Evolutionary conservation across 2,329 filamentous ascomycete genomes (phyloP).

Genomic region (Calcarisporium arbuscula): DNA sequence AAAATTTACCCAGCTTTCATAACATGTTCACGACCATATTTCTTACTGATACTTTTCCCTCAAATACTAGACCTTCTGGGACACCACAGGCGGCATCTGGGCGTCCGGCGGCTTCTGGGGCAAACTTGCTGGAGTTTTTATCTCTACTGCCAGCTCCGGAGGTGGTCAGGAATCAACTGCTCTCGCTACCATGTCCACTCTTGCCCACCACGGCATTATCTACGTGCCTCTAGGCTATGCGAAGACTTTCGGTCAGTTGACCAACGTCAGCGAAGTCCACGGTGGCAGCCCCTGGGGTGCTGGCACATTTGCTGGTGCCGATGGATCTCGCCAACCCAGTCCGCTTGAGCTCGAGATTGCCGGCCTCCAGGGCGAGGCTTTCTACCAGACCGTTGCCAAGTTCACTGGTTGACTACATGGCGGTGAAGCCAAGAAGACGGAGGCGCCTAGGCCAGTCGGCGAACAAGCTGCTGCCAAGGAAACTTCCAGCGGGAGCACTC

Average conservation of each 20-base stretch:
- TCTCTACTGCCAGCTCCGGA: slow-evolving; percentile 76
- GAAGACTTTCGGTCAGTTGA: slow-evolving; percentile 63
- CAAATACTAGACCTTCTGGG: slow-evolving; percentile 61
- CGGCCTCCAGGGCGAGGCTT: slow-evolving; percentile 73
- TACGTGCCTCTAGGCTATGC: slow-evolving; percentile 95
- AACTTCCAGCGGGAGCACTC: slow-evolving; percentile 10
- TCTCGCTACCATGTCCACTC: slow-evolving; percentile 73
- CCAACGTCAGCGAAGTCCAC: slow-evolving; percentile 71
- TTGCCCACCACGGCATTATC: slow-evolving; percentile 90
- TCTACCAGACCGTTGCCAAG: slow-evolving; percentile 73
- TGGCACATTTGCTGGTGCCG: slow-evolving; percentile 73
- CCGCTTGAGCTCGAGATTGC: slow-evolving; percentile 73
- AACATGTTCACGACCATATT: not conserved
- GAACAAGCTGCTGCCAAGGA: slow-evolving; percentile 13
- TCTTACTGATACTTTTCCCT: not conserved
- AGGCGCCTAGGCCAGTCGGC: slow-evolving; percentile 19
- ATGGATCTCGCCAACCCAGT: slow-evolving; percentile 79
- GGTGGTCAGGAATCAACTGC: slow-evolving; percentile 92
- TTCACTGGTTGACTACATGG: slow-evolving; percentile 73
- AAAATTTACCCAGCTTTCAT: not conserved
- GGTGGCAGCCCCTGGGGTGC: slow-evolving; percentile 91
- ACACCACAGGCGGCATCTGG: slow-evolving; percentile 85
- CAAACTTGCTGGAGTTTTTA: slow-evolving; percentile 87
- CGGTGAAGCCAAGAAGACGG: slow-evolving; percentile 26
- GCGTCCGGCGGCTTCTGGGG: slow-evolving; percentile 67